Evolutionary conservation across 106 monocot genomes (phyloP), one percentile per base, ranked within the genome.

Genomic region (Ottelia alismoides): DNA sequence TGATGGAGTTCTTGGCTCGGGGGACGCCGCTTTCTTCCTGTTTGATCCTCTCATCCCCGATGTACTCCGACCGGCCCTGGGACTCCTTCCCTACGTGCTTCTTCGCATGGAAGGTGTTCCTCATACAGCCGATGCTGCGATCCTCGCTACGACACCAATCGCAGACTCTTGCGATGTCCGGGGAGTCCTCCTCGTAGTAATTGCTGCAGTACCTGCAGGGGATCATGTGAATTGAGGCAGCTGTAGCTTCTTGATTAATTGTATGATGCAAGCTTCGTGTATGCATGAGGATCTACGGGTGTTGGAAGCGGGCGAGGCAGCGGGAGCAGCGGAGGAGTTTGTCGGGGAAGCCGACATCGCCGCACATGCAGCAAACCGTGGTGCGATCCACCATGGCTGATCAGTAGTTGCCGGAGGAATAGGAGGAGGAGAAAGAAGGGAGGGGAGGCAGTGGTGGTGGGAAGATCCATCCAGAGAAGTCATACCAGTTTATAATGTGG

Each of bases 161-260:
- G 61, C 76, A 76, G 28, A 70, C n/a, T 0, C 55, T 35, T 7
- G 62, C 35, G 11, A 62, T 2, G 28, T 51, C 49, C 25, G 47
- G 12, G 1, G 65, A 53, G 14, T 48, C 45, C 23, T 64, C 64
- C 24, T 60, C 27, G 79, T 67, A 74, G 25, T 71, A 79, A 49
- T 67, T 79, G 62, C 79, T 74, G 52, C 79, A 79, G 74, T 79
- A 79, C 27, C 79, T 79, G 59, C n/a, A n/a, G n/a, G n/a, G 45
- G 22, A 69, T 60, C 9, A 22, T 20, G 28, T 1, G 11, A 16
- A 21, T 25, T 0, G 47, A 22, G 26, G 25, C 45, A 20, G 17
- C 27, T 11, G 20, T 17, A 53, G 25, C n/a, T 21, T 18, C 2
- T 12, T 11, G 25, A 3, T 53, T 16, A 27, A 28, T 48, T 3